Evolutionary conservation across 805 yeast species (phyloP).

Genomic region (Sungouiozyma intestinalis): DNA sequence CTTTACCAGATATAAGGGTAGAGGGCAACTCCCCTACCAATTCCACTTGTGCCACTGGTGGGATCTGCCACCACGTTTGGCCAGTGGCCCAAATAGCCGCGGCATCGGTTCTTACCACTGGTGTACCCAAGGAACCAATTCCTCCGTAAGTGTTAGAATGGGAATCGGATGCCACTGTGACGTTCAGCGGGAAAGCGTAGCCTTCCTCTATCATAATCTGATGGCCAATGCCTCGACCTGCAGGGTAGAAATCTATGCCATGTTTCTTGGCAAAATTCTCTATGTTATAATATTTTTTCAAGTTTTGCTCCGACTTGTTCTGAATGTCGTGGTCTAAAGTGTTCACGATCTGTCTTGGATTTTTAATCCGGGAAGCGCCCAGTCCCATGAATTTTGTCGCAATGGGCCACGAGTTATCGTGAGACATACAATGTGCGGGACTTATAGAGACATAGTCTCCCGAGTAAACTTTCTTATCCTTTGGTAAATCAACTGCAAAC

Average conservation of each 20-base stretch:
- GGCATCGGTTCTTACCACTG: conserved; percentile 96
- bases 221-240: conserved; percentile 98
- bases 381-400: conserved; percentile 92
- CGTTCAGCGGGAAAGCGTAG: conserved; percentile 86
- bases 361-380: conserved; percentile 76
- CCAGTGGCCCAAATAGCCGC: conserved; percentile 99
- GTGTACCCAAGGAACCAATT: conserved; percentile 90
- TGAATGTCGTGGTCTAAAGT: conserved; percentile 98
- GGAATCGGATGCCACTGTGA: conserved; percentile 95
- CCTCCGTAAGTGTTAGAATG: conserved; percentile 99
- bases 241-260: conserved; percentile 94
- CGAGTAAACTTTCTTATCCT: conserved; percentile 64
- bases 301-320: conserved; percentile 78
- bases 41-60: conserved; percentile 94
- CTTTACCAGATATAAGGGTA: conserved; percentile 85
- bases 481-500: conserved; percentile 77
- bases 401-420: conserved; percentile 98
- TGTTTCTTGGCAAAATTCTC: conserved; percentile 82
- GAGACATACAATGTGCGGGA: conserved; percentile 98
- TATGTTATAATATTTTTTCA: conserved; percentile 79
- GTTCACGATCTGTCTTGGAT: conserved; percentile 86
- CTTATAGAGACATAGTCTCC: conserved; percentile 93
- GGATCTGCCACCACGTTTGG: conserved; percentile 99
- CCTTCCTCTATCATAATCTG: conserved; percentile 99
- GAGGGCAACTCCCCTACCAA: conserved; percentile 68